These are phyloP conservation scores for Solanum pinnatisectum DNA, from an alignment of 257 asterid genomes.

Conservation along the genomic window DNA sequence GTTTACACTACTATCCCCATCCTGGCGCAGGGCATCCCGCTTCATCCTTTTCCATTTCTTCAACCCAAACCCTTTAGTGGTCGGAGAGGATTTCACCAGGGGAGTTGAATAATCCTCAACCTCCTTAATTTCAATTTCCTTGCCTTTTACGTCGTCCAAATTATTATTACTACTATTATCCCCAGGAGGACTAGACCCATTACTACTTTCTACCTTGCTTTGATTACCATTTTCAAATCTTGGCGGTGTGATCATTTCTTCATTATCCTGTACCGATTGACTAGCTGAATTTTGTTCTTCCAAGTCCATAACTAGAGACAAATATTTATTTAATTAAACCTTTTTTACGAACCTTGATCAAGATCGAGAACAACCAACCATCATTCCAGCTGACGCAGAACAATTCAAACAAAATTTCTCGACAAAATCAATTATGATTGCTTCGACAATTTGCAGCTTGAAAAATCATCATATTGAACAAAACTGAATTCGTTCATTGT, in stretches of 20 bases:
- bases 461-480: neutral
- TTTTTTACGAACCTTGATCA: neutral
- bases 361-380: constrained; percentile 52
- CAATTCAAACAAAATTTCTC: neutral
- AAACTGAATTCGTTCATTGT: neutral
- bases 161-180: constrained; percentile 10
- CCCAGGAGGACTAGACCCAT: constrained; percentile 20
- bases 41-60: constrained; percentile 75
- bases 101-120: neutral
- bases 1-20: constrained; percentile 21
- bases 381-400: constrained; percentile 43
- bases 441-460: neutral
- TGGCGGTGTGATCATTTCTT: constrained; percentile 4
- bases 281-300: constrained; percentile 21
- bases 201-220: constrained; percentile 13
- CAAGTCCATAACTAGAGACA: constrained; percentile 29
- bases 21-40: constrained; percentile 27
- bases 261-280: constrained; percentile 38
- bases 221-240: constrained; percentile 6
- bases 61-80: constrained; percentile 48
- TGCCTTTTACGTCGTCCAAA: constrained; percentile 11
- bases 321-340: neutral
- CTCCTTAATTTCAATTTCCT: constrained; percentile 8
- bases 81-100: constrained; percentile 15
- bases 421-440: neutral